A percentile compares a stretch with the other conserved stretches of the same genome.
These are phyloP conservation scores for Tilletia indica DNA, from an alignment of 1,284 basidiomycete species.

Conservation along the genomic window DNA sequence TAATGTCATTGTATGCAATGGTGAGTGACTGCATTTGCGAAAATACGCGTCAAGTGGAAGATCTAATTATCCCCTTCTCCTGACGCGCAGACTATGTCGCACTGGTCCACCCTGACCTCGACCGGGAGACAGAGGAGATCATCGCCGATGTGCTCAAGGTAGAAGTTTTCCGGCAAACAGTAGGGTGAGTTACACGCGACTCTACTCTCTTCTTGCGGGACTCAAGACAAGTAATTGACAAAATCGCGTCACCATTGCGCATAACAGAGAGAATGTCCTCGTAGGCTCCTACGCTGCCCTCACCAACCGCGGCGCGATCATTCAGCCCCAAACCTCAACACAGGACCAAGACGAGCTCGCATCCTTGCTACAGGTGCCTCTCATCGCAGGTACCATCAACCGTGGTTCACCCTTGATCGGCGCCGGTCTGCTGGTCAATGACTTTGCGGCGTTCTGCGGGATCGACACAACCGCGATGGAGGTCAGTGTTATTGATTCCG, in stretches of 20 bases:
- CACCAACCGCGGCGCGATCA: constrained; percentile 92
- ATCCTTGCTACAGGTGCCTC: constrained; percentile 86
- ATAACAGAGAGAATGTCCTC: constrained; percentile 77
- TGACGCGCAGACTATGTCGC: constrained; percentile 44
- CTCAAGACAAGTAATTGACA: neutral
- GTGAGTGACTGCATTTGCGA: constrained; percentile 56
- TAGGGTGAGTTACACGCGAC: constrained; percentile 59
- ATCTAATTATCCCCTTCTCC: neutral
- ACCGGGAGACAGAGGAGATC: constrained; percentile 98
- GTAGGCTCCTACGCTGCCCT: constrained; percentile 94
- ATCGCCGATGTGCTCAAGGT: constrained; percentile 99
- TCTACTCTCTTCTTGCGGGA: neutral
- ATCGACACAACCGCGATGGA: constrained; percentile 81
- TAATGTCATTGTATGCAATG: constrained; percentile 98
- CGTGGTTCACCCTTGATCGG: constrained; percentile 96
- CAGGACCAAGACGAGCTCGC: constrained; percentile 98
- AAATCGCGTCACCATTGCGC: neutral
- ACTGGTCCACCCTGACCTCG: constrained; percentile 73
- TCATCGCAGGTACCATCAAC: constrained; percentile 97
- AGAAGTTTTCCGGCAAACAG: constrained; percentile 96
- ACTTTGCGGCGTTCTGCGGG: constrained; percentile 86
- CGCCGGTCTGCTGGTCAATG: constrained; percentile 95
- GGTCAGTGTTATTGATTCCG: constrained; percentile 93
- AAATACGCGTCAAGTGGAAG: too few species aligned
- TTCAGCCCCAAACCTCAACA: constrained; percentile 93